Evolutionary conservation across 495 filamentous ascomycete genomes (phyloP).

Genomic region (Extremus antarcticus): DNA sequence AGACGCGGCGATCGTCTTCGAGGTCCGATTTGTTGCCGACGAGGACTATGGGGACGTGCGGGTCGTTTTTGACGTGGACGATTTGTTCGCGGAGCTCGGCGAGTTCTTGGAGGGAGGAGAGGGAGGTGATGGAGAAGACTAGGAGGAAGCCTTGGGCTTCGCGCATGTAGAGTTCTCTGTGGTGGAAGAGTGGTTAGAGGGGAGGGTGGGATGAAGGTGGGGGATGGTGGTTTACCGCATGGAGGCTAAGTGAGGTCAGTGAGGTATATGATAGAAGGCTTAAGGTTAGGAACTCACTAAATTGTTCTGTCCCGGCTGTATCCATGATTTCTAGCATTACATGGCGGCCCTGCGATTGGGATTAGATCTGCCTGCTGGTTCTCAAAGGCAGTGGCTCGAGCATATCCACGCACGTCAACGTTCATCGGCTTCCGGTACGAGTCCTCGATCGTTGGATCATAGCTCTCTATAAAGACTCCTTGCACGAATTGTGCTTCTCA

Average conservation of each 20-base stretch:
- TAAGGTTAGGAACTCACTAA: constrained; percentile 50
- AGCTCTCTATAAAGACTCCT: constrained; percentile 98
- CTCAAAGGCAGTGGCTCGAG: too few relatives aligned
- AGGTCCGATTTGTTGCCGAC: constrained; percentile 97
- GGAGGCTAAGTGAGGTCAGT: constrained; percentile 17
- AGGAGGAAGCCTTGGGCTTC: constrained; percentile 88
- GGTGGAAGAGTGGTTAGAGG: constrained; percentile 4
- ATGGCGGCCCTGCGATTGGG: constrained; percentile 63
- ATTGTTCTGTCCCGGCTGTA: constrained; percentile 96
- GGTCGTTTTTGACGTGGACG: constrained; percentile 81
- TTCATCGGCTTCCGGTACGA: constrained; percentile 90
- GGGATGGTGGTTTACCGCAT: constrained; percentile 15
- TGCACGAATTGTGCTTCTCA: constrained; percentile 89
- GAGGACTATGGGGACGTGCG: constrained; percentile 83
- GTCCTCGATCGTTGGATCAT: constrained; percentile 97
- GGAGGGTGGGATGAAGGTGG: too few relatives aligned
- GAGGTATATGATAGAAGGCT: background rate
- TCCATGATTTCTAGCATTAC: constrained; percentile 95
- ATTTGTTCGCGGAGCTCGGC: constrained; percentile 88
- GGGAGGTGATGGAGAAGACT: constrained; percentile 92
- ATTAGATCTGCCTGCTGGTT: too few relatives aligned
- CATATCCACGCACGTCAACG: constrained; percentile 75
- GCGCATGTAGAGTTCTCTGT: constrained; percentile 92
- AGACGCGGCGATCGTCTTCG: constrained; percentile 79
- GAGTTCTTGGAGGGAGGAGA: constrained; percentile 75